Conservation (phyloP, 768 basidiomycete genomes). For the Lepiota venenata region DNA sequence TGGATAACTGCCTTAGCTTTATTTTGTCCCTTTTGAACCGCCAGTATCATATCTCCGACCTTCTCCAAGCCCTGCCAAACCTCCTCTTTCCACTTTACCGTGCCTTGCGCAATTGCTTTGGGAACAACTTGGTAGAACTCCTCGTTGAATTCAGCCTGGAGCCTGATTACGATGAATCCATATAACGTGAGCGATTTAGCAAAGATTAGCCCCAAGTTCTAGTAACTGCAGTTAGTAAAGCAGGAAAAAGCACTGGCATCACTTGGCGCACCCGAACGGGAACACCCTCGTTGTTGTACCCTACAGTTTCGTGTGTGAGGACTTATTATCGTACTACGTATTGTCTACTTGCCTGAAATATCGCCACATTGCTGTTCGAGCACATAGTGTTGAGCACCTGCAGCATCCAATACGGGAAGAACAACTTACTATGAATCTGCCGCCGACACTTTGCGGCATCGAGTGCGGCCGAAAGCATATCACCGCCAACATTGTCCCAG, state of each 20-base stretch:
- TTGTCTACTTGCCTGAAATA: slow-evolving; percentile 25
- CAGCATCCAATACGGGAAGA: not conserved
- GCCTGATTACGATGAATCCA: slow-evolving; percentile 38
- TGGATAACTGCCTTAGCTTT: slow-evolving; percentile 23
- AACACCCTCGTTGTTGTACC: slow-evolving; percentile 23
- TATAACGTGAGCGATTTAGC: slow-evolving; percentile 36
- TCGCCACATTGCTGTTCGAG: slow-evolving; percentile 36
- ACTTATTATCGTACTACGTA: too few species aligned
- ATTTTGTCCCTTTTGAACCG: slow-evolving; percentile 24
- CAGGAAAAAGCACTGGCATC: not conserved
- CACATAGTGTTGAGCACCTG: too few species aligned
- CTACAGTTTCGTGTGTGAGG: too few species aligned
- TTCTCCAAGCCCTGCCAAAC: slow-evolving; percentile 33
- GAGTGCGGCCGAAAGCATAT: slow-evolving; percentile 54
- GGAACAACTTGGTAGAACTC: slow-evolving; percentile 37
- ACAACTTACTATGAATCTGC: slow-evolving; percentile 47
- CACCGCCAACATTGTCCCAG: slow-evolving; percentile 62
- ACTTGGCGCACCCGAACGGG: slow-evolving; percentile 23
- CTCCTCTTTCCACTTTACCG: slow-evolving; percentile 36
- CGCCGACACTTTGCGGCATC: slow-evolving; percentile 37
- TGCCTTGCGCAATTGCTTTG: slow-evolving; percentile 31
- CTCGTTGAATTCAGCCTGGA: slow-evolving; percentile 26
- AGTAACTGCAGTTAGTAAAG: not conserved
- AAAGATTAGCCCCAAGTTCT: slow-evolving; percentile 40
- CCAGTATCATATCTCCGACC: slow-evolving; percentile 33